Conservation (phyloP, 495 filamentous ascomycete species). For the Sordaria brevicollis region DNA sequence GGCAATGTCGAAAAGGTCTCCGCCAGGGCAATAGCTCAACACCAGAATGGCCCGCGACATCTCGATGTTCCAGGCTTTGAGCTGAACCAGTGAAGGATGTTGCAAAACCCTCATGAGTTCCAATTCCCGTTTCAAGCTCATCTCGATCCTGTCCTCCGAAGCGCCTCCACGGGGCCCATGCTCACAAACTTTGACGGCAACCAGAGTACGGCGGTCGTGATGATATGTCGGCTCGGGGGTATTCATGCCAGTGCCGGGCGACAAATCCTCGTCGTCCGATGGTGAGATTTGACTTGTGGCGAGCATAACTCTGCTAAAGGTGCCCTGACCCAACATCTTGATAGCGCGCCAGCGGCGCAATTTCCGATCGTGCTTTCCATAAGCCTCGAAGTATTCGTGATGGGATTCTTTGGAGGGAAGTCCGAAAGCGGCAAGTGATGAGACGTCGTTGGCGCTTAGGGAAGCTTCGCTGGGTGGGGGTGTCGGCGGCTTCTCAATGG, state of each 20-base stretch:
- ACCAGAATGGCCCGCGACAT: slow-evolving; percentile 72
- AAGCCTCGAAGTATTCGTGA: slow-evolving; percentile 54
- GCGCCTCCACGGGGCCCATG: slow-evolving; percentile 88
- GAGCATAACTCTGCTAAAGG: slow-evolving; percentile 87
- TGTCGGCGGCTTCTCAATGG: slow-evolving; percentile 56
- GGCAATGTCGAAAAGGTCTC: slow-evolving; percentile 90
- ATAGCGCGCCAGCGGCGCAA: slow-evolving; percentile 63
- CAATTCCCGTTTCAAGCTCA: slow-evolving; percentile 85
- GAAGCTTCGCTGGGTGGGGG: slow-evolving; percentile 55
- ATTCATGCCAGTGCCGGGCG: slow-evolving; percentile 1
- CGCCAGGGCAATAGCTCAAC: slow-evolving; percentile 84
- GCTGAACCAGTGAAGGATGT: slow-evolving; percentile 80
- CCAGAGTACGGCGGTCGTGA: slow-evolving; percentile 47
- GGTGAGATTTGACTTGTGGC: slow-evolving; percentile 51
- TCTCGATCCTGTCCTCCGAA: slow-evolving; percentile 76
- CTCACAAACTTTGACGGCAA: slow-evolving; percentile 92
- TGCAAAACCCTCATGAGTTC: slow-evolving; percentile 81
- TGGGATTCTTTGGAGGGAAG: slow-evolving; percentile 25
- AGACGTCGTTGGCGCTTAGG: slow-evolving; percentile 36
- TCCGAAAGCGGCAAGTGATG: slow-evolving; percentile 13
- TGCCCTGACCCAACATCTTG: slow-evolving; percentile 77
- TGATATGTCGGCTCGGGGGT: slow-evolving; percentile 12
- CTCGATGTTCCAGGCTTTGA: slow-evolving; percentile 80
- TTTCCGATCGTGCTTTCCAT: slow-evolving; percentile 43
- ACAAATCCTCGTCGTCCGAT: slow-evolving; percentile 33